These are phyloP conservation scores for Ophiosphaerella herpotricha DNA, from an alignment of 2,329 filamentous ascomycete species.

Conservation along the genomic window DNA sequence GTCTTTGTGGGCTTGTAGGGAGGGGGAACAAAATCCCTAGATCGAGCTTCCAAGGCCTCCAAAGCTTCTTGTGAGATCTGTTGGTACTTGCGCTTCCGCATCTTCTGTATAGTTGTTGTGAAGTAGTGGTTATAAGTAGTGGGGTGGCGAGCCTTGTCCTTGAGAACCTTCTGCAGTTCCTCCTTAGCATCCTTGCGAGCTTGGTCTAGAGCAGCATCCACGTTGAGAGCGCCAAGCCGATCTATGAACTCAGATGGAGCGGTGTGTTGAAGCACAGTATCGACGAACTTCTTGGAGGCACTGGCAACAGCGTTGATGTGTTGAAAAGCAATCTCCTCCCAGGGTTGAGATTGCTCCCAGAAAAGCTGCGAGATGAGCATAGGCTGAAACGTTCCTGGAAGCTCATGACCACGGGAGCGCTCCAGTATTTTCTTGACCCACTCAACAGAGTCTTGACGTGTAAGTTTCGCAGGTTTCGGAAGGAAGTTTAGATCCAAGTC, in stretches of 20 bases:
- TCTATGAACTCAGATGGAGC: constrained; percentile 46
- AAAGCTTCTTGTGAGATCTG: not conserved
- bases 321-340: constrained; percentile 49
- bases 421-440: constrained; percentile 48
- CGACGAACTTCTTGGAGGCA: constrained; percentile 42
- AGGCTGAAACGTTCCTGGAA: constrained; percentile 65
- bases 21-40: too few relatives aligned
- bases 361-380: constrained; percentile 64
- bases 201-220: too few relatives aligned
- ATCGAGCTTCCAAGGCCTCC: not conserved
- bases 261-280: constrained; percentile 41
- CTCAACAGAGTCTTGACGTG: constrained; percentile 40
- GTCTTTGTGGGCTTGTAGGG: not conserved
- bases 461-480: not conserved
- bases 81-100: constrained; percentile 2
- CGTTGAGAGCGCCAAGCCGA: too few relatives aligned
- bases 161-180: constrained; percentile 54
- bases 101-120: constrained; percentile 2
- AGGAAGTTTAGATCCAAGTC: constrained; percentile 10
- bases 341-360: constrained; percentile 60
- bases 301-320: constrained; percentile 46
- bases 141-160: constrained; percentile 52
- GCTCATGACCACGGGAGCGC: constrained; percentile 57
- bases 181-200: constrained; percentile 20
- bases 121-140: constrained; percentile 57